Evolutionary conservation across 192 early-diverging fungal species (phyloP).

Genomic region (Linnemannia zychae): DNA sequence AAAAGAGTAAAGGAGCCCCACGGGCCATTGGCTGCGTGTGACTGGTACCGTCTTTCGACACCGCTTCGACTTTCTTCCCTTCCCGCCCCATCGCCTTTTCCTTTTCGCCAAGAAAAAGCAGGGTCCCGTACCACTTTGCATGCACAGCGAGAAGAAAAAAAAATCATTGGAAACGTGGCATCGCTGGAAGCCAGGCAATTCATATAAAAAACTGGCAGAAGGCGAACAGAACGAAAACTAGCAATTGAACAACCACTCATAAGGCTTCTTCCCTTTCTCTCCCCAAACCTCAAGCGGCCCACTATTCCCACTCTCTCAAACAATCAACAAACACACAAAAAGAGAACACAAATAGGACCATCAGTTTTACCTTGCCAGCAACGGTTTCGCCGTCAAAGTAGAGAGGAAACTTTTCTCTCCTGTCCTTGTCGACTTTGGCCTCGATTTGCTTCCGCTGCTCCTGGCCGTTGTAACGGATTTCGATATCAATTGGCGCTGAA

Average conservation of each 20-base stretch:
- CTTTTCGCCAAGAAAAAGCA: not conserved
- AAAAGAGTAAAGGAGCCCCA: not conserved
- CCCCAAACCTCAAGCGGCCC: not conserved
- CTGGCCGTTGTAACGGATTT: constrained; percentile 85
- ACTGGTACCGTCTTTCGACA: not conserved
- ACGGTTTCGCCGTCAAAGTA: constrained; percentile 98
- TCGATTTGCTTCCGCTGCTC: constrained; percentile 94
- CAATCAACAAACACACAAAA: not conserved
- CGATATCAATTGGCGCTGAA: constrained; percentile 89
- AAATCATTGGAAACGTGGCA: not conserved
- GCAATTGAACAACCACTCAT: not conserved
- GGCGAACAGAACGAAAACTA: too few species aligned
- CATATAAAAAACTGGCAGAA: not conserved
- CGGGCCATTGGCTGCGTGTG: not conserved
- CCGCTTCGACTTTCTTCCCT: not conserved
- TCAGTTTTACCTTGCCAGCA: constrained; percentile 86
- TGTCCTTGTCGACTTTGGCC: constrained; percentile 95
- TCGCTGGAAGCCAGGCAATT: not conserved
- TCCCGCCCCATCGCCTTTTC: not conserved
- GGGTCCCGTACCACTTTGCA: not conserved
- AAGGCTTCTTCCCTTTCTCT: not conserved
- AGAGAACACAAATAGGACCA: not conserved
- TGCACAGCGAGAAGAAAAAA: not conserved
- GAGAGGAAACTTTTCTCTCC: constrained; percentile 91
- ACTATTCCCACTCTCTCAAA: not conserved